Conservation (phyloP, 1,284 basidiomycete genomes). For the Spongispora temasekensis region DNA sequence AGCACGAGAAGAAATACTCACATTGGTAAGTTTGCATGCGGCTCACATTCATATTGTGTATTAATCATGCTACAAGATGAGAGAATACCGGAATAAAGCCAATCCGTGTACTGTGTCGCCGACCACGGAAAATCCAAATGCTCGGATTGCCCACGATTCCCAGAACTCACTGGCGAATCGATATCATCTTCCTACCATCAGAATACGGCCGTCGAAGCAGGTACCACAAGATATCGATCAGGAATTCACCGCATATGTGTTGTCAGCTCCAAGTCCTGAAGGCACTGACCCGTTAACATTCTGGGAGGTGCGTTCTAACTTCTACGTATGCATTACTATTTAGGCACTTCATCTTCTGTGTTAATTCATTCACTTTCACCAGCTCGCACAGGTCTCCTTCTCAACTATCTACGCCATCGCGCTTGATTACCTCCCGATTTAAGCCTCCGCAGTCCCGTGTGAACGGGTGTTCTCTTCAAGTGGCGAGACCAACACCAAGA, state of each 20-base stretch:
- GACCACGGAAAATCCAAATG: not conserved
- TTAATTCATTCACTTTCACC: no score
- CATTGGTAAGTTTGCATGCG: not conserved
- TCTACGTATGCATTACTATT: no score
- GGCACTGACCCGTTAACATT: not conserved
- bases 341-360: no score
- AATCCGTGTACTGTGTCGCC: not conserved
- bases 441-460: slow-evolving; percentile 2
- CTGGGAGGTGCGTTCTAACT: slow-evolving; percentile 1
- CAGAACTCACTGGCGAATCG: not conserved
- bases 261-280: not conserved
- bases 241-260: not conserved
- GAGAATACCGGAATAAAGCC: not conserved
- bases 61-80: not conserved
- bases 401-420: not conserved
- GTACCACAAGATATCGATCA: not conserved
- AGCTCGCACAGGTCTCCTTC: not conserved
- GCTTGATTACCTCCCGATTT: no score
- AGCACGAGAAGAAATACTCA: not conserved
- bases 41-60: not conserved
- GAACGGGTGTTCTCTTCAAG: slow-evolving; percentile 5
- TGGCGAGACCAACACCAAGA: not conserved
- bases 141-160: not conserved
- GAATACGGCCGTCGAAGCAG: not conserved
- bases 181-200: not conserved